Base-by-base conservation (phyloP, 2,329 filamentous ascomycete genomes). In the Dothistroma pini region DNA sequence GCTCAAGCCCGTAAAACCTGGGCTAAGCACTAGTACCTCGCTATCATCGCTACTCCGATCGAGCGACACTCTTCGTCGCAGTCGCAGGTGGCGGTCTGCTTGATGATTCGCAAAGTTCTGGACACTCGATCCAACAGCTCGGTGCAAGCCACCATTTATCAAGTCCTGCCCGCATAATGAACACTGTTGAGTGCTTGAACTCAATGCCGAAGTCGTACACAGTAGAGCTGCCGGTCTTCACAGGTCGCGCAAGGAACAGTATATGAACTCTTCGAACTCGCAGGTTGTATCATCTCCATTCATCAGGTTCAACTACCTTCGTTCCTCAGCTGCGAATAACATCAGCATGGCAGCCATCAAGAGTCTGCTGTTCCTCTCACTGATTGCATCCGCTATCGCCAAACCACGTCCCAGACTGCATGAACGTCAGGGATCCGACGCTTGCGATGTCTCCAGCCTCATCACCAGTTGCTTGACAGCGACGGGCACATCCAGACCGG, bases 101-200 rank as follows among this genome's bases (percentile, higher is more conserved):
- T 31, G 9, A 29, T 50, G 56, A 62, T 62, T 62, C 48, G 60
- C 35, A 49, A 29, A 49, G 60, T 62, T 57, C 49, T 47, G 57
- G 41, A 35, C 57, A 62, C 60, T 49, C 38, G 25, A 47, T 38
- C 31, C 44, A 32, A 41, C 41, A 44, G 22, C 21, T 35, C 32
- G 53, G 57, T 34, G 29, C 48, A 51, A 31, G 31, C 47, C 49
- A 54, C 16, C 44, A 53, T 56, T 19, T 19, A 57, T 59, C 57
- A 51, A 54, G 41, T 25, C 38, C 21, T 25, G 38, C 35, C 48
- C 56, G 60, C 60, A 59, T 59, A 38, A 54, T 56, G 12, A 2
- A 35, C 22, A 53, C 25, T 21, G 31, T 31, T 53, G 51, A 51
- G 51, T 35, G 31, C 35, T 31, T 29, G 51, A 35, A 29, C 51